phyloP scores from a whole-genome alignment of 179 eudicot species.

The Corrigiola litoralis region DNA sequence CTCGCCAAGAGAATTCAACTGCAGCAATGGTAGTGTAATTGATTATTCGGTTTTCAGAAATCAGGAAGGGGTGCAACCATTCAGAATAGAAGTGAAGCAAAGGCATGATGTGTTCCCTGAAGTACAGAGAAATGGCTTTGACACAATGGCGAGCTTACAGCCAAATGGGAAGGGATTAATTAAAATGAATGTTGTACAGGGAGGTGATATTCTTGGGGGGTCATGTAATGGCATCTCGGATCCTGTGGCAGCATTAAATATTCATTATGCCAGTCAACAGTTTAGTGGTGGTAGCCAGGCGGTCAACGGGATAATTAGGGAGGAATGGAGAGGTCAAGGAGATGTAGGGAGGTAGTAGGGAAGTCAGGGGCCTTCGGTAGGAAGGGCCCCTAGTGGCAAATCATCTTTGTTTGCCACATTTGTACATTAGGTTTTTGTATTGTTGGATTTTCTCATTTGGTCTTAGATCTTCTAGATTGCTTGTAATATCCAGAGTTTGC shows the following conservation, averaged over 20 bases:
- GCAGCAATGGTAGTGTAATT: not conserved
- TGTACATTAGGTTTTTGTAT: constrained; percentile 50
- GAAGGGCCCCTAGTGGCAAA: constrained; percentile 21
- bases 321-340: constrained; percentile 61
- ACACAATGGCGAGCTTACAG: not conserved
- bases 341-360: constrained; percentile 59
- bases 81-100: constrained; percentile 9
- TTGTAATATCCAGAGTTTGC: constrained; percentile 39
- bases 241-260: constrained; percentile 4
- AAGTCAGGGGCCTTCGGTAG: constrained; percentile 11
- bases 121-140: not conserved
- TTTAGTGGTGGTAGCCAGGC: constrained; percentile 23
- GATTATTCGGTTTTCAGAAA: constrained; percentile 1
- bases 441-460: constrained; percentile 30
- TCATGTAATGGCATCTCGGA: not conserved
- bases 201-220: constrained; percentile 35
- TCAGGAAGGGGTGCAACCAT: constrained; percentile 4
- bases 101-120: not conserved
- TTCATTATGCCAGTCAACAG: constrained; percentile 3
- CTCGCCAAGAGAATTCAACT: constrained; percentile 5
- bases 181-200: not conserved
- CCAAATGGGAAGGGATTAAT: not conserved
- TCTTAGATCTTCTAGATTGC: constrained; percentile 27
- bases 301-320: constrained; percentile 40
- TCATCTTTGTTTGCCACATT: constrained; percentile 23